Evolutionary conservation across 495 filamentous ascomycete species (phyloP), one percentile per base, ranked within the genome.

Genomic region (Staphylotrichum tortipilum): DNA sequence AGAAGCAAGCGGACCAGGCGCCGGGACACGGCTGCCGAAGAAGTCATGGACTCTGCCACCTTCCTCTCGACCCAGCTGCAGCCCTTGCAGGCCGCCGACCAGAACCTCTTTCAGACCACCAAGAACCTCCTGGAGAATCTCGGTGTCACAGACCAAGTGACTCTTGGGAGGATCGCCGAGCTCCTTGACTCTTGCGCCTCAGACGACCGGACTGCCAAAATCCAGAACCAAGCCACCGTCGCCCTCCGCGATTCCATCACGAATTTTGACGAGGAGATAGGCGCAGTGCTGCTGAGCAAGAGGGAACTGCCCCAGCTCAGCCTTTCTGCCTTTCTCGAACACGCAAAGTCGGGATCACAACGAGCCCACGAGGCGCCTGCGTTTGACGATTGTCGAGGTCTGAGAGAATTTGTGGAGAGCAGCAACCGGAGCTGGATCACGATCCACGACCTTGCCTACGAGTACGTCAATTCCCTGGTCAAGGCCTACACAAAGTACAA

Each of bases 1-100:
- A 80, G 88, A 58, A 94, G 88, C 68, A 90, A 91, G 59, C 78
- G 90, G 40, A 88, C 86, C 23, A 78, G 87, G 52, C 83, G 86
- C 23, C 78, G 88, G 30, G 88, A 90, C 42, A 85, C 82, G 6
- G 80, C 80, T 50, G 79, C 77, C 53, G 87, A 86, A 5, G 86
- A 87, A 19, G 76, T 66, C 4, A 75, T 83, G 53, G 84, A 90
- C 50, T 77, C 80, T 28, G 73, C 76, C n/a, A 84, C 80, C 10
- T 80, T 86, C 49, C 80, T 82, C 47, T 82, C 85, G 44, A 81
- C 84, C 42, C 81, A 86, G 46, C 66, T 94, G 4, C 78, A 84
- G 55, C 69, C 74, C 0, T 83, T 80, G 43, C 71, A 80, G 38
- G 76, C 82, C 49, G 84, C 84, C 6, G 89, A 95, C 62, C 77